phyloP scores from a whole-genome alignment of 176 grass and related monocot genomes.

The Leersia perrieri region DNA sequence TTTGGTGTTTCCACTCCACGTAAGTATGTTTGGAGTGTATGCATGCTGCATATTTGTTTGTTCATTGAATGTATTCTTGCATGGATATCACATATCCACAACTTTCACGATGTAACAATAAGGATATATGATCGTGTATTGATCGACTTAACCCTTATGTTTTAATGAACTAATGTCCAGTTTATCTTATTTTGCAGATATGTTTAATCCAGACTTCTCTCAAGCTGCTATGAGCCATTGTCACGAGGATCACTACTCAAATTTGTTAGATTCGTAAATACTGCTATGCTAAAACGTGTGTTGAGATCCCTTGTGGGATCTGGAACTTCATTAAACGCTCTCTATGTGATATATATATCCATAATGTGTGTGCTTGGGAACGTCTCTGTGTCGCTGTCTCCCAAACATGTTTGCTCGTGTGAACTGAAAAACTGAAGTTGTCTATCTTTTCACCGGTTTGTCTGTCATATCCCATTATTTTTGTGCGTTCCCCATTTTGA shows the following conservation, averaged over 20 bases:
- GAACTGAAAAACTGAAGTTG: neutral
- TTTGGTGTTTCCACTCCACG: neutral
- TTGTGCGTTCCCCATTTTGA: neutral
- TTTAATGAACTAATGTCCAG: neutral
- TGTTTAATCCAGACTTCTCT: neutral
- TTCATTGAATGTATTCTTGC: no score
- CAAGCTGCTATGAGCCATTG: neutral
- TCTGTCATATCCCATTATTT: no score
- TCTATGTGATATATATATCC: constrained; percentile 26
- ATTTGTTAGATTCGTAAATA: constrained; percentile 40
- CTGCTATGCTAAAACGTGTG: constrained; percentile 8
- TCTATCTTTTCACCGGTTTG: neutral
- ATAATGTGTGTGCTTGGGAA: neutral
- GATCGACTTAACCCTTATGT: neutral
- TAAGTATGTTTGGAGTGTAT: neutral
- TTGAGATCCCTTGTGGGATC: constrained; percentile 7
- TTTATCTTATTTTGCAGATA: constrained; percentile 12
- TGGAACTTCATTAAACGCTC: constrained; percentile 18
- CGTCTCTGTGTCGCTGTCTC: neutral
- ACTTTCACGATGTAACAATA: neutral
- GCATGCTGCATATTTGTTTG: neutral
- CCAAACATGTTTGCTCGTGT: neutral
- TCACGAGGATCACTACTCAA: neutral
- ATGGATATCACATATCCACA: neutral
- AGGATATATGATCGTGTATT: neutral